These are phyloP conservation scores for Peronospora belbahrii DNA, from an alignment of 352 stramenopile genomes.

Conservation along the genomic window DNA sequence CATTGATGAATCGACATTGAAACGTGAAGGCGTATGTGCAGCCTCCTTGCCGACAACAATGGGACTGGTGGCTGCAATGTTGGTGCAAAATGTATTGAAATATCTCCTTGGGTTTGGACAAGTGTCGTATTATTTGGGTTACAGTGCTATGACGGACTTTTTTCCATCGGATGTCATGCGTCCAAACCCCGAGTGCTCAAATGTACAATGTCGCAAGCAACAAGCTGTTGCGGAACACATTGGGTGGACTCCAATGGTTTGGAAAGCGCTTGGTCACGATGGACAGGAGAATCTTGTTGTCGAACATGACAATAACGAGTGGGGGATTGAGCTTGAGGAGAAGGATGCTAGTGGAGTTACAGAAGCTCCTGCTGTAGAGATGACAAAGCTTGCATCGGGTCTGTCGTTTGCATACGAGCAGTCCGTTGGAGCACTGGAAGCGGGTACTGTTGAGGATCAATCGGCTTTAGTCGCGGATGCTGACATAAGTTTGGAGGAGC, in stretches of 20 bases:
- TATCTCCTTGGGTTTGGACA: conserved; percentile 80
- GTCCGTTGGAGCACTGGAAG: conserved; percentile 1
- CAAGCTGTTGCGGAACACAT: conserved; percentile 40
- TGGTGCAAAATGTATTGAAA: conserved; percentile 88
- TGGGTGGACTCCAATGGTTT: conserved; percentile 68
- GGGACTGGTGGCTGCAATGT: conserved; percentile 76
- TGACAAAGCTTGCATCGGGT: conserved; percentile 34
- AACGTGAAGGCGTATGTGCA: conserved; percentile 83
- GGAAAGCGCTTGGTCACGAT: conserved; percentile 48
- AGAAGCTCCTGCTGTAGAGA: conserved; percentile 3
- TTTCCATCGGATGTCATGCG: conserved; percentile 77
- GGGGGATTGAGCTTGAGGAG: conserved; percentile 72
- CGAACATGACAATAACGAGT: conserved; percentile 77
- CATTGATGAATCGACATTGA: conserved; percentile 82
- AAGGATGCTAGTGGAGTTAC: conserved; percentile 6
- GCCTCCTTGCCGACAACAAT: conserved; percentile 87
- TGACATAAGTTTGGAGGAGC: conserved; percentile 62
- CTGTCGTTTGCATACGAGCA: conserved; percentile 61
- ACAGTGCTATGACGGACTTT: conserved; percentile 85
- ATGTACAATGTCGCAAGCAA: conserved; percentile 64
- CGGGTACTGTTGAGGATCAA: conserved; percentile 14
- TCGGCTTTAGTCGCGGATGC: conserved; percentile 18
- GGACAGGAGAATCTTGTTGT: conserved; percentile 38
- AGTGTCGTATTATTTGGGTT: conserved; percentile 84
- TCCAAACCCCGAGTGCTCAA: conserved; percentile 80